Conservation (phyloP, 2,329 filamentous ascomycete genomes). For the Penicillium vulpinum region DNA sequence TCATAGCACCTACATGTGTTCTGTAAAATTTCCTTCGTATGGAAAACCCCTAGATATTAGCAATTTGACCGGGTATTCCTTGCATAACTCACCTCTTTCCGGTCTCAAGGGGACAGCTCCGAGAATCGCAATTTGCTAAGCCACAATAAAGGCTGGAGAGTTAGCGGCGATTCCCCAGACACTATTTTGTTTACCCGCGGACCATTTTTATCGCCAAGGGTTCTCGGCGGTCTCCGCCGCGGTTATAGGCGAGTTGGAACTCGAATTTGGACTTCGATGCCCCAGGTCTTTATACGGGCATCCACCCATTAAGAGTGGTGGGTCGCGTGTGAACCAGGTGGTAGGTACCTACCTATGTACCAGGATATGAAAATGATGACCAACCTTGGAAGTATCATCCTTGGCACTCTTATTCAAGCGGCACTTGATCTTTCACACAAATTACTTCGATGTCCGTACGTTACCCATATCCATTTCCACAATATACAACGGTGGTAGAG, state of each 20-base stretch:
- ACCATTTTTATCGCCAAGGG: background rate
- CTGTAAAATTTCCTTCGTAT: background rate
- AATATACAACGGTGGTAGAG: background rate
- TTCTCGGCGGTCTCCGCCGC: conserved; percentile 5
- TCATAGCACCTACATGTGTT: background rate
- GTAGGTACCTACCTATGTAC: too few relatives aligned
- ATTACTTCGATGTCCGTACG: background rate
- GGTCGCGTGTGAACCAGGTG: background rate
- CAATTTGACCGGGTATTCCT: background rate
- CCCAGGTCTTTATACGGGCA: background rate
- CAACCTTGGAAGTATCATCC: background rate
- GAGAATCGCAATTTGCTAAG: background rate
- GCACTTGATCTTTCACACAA: too few relatives aligned
- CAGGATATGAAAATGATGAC: background rate
- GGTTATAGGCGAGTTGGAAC: background rate
- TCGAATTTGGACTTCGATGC: background rate
- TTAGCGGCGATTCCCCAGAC: conserved; percentile 2
- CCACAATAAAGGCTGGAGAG: background rate
- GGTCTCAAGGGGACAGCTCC: background rate
- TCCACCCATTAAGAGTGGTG: background rate
- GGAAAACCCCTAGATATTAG: background rate
- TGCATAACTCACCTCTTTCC: background rate
- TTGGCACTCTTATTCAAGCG: background rate
- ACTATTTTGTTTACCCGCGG: conserved; percentile 5
- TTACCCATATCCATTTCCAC: background rate